Conservation (phyloP, 192 early-diverging fungal species). For the Coemansia sp. region DNA sequence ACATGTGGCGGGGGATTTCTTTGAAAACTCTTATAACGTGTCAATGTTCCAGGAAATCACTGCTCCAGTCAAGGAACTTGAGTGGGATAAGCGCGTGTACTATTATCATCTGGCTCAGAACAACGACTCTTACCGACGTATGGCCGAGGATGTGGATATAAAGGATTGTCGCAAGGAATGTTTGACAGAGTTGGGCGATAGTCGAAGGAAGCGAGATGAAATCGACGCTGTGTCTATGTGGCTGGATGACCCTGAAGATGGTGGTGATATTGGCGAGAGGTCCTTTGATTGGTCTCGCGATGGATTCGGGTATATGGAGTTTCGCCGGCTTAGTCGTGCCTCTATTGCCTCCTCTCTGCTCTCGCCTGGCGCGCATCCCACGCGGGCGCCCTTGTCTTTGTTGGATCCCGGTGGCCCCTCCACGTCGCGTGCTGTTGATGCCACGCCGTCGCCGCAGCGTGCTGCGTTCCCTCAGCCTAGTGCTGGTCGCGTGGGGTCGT, state of each 20-base stretch:
- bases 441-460: background rate
- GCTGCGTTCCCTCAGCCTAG: background rate
- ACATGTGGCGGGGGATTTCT: conserved; percentile 16
- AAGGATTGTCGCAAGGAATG: conserved; percentile 33
- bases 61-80: conserved; percentile 29
- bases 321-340: conserved; percentile 30
- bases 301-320: conserved; percentile 52
- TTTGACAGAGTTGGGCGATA: conserved; percentile 24
- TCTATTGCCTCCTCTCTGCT: conserved; percentile 16
- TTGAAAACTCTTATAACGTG: conserved; percentile 21
- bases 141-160: conserved; percentile 19
- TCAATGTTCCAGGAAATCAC: conserved; percentile 43
- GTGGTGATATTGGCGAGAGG: conserved; percentile 8
- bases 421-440: background rate
- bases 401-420: background rate
- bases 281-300: conserved; percentile 48
- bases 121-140: conserved; percentile 12
- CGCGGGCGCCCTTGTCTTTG: background rate
- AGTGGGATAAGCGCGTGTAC: conserved; percentile 52
- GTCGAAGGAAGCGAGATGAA: conserved; percentile 9
- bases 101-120: conserved; percentile 37
- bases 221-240: conserved; percentile 16
- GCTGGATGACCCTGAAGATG: conserved; percentile 27
- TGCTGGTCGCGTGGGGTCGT: background rate
- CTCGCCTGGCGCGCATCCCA: conserved; percentile 10